Base-by-base conservation (phyloP, 192 early-diverging fungal species). In the Mortierella antarctica region DNA sequence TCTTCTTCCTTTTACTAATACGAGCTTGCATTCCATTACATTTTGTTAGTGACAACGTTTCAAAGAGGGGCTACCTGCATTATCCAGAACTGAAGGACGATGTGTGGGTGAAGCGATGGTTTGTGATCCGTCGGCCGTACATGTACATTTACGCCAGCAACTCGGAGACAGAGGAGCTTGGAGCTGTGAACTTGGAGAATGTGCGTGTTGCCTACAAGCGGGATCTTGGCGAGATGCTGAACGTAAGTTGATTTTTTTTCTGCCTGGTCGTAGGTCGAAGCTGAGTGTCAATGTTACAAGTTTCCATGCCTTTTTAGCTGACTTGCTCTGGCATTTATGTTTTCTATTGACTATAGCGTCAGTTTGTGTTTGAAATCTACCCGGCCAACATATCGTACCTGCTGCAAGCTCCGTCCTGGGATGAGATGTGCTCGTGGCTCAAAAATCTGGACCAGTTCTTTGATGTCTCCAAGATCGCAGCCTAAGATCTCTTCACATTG, bases 41-140 rank as follows among this genome's bases (percentile, higher is more conserved):
- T 47, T 11, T 47, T 44, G 60, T 31, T 67, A 90, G 87, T 39
- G 85, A 88, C 18, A 84, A 76, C 62, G 65, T 86, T 11, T 82
- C 87, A 14, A 88, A 87, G 62, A 81, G 72, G 39, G 89, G 89
- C 10, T 87, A 88, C 69, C 48, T 90, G 9, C 66, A 70, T 57
- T 85, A 84, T 58, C 89, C 88, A n/a, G 87, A 90, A 58, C 73
- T 85, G 55, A 82, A 86, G 14, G 86, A 86, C 57, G 87, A 93
- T 57, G 71, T 74, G 17, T 97, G 96, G 96, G 81, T 86, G 2
- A 88, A 90, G 54, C 84, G 91, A 7, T 96, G 93, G 92, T 91
- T 93, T 83, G 93, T 96, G 45, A 83, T 94, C 62, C 83, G 91
- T 51, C 87, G 91, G 44, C 96, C 96, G 13, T 95, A 93, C 71